Evolutionary conservation across 495 filamentous ascomycete genomes (phyloP), one percentile per base, ranked within the genome.

Genomic region (Stereocaulon alpinum): DNA sequence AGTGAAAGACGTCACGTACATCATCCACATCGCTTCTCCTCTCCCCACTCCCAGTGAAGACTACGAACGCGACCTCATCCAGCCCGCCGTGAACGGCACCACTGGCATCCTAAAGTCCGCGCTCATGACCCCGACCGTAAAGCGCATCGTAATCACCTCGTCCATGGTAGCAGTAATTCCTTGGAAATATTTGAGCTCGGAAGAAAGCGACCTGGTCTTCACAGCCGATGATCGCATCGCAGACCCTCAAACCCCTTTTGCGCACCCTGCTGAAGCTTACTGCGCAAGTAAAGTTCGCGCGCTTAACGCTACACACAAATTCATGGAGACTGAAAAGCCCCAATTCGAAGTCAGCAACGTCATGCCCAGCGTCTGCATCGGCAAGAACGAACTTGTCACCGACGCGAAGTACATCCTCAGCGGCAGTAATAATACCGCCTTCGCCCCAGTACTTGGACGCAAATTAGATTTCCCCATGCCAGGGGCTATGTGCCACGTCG

Each of bases 1-100:
- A 11, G 69, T 78, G 27, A 66, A 76, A 41, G 77, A 68, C 40
- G 76, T 73, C 0, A 74, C 70, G 27, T 74, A 74, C 59, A 69
- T 80, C 56, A 73, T 82, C 58, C 80, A 83, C 62, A 64, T 78
- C 32, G 79, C 80, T 1, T 77, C 77, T 43, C 78, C 80, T 1
- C 51, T 73, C 55, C 34, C 64, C 24, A 44, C 43, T 0, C 29
- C 64, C 22, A 56, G 61, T 10, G 60, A 62, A 10, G 66, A 65
- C 24, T 51, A 50, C 37, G 66, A 69, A 5, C 58, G 54, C 2
- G 63, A 69, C 42, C 54, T 73, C 32, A 68, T 76, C 43, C 32
- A 60, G 12, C 73, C 76, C 10, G 73, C 74, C 14, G 61, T 76
- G 9, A 63, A 73, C 14, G 67, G 64, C 0, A 74, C 74, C 7